Evolutionary conservation across 768 basidiomycete genomes (phyloP).

Genomic region (Mycena polygramma): DNA sequence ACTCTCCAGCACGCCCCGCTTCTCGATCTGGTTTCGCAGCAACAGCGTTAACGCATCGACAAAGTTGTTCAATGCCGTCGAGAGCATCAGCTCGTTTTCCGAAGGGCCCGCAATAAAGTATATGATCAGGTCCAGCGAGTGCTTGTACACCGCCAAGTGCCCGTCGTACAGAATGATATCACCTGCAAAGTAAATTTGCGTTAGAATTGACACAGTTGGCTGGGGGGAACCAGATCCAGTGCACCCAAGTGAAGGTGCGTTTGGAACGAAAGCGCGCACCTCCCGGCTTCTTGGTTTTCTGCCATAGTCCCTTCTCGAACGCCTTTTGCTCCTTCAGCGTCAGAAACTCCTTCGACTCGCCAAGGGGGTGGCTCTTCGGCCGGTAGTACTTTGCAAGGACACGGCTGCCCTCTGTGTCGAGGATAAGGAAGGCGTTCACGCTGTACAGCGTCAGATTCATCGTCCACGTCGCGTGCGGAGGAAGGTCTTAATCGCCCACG

Average conservation of each 20-base stretch:
- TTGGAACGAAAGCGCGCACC: conserved; percentile 62
- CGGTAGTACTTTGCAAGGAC: conserved; percentile 97
- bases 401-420: conserved; percentile 96
- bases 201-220: conserved; percentile 1
- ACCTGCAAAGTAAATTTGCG: conserved; percentile 58
- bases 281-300: conserved; percentile 95
- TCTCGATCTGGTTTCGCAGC: conserved; percentile 93
- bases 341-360: conserved; percentile 72
- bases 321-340: conserved; percentile 92
- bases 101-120: conserved; percentile 90
- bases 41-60: conserved; percentile 89
- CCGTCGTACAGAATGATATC: conserved; percentile 94
- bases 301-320: conserved; percentile 96
- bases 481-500: no score
- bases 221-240: background rate
- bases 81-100: conserved; percentile 98
- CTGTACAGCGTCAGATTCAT: conserved; percentile 93
- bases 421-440: conserved; percentile 87
- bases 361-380: conserved; percentile 73
- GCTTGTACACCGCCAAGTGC: conserved; percentile 93
- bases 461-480: conserved; percentile 7
- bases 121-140: conserved; percentile 95
- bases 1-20: conserved; percentile 94
- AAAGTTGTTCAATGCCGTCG: conserved; percentile 85
- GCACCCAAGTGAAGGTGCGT: no score